Base-by-base conservation (phyloP, 2,329 filamentous ascomycete species). In the Grosmannia serpens region DNA sequence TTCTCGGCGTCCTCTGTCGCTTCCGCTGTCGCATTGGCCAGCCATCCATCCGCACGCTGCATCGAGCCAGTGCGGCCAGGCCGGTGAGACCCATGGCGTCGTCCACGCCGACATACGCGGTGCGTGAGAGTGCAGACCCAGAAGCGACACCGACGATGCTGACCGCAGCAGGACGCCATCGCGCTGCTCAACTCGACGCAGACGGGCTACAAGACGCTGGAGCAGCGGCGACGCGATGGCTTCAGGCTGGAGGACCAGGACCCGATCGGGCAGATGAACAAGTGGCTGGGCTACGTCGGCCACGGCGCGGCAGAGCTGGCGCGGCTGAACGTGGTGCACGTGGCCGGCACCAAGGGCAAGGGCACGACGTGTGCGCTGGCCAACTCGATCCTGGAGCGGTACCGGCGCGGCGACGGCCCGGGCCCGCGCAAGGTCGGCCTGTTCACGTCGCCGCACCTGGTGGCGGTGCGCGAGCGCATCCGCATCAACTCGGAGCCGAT, bases 161-260 rank as follows among this genome's bases (percentile, higher is more conserved):
- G 24, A 60, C 60, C 55, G 41, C 55, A 2, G 61, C 56, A 95
- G 90, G 90, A 94, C 70, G 94, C 92, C 53, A 85, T 97, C 62
- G 77, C 84, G 64, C 84, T 88, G 46, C 82, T 97, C 68, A 97
- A 97, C 72, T 87, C 89, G 51, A 83, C 97, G 55, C 94, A 99
- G 71, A 90, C 88, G 49, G 95, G 95, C 56, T 92, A 87, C 69
- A 82, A 87, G 54, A 81, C 90, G 56, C 81, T 96, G 22, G 85
- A 95, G 69, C 84, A 86, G 55, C 85, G 94, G 56, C 81, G 84
- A 58, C 88, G 88, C 69, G 87, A 86, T 22, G 88, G 89, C 24
- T 75, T 84, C 62, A 81, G 78, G 31, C 84, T 88, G 71, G 77
- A 83, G 60, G 77, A 50, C 78, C 51, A 54, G 53, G 61, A 63